phyloP scores from a whole-genome alignment of 495 filamentous ascomycete species.

The Halenospora varia region DNA sequence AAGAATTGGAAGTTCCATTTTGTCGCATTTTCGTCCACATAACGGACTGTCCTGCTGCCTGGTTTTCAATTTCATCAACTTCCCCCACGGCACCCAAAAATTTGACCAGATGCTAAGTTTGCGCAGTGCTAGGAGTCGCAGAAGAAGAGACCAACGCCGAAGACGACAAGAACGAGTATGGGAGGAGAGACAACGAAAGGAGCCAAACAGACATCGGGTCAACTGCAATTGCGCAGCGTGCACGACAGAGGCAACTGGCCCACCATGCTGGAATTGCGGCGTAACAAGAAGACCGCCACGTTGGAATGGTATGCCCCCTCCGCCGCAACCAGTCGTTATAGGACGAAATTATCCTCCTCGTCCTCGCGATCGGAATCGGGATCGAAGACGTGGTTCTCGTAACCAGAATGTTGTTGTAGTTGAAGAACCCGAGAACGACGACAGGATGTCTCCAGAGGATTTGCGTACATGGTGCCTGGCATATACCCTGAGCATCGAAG shows the following conservation, averaged over 20 bases:
- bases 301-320: neutral
- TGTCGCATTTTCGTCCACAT: too few species aligned
- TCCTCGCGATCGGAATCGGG: conserved; percentile 15
- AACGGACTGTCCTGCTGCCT: too few species aligned
- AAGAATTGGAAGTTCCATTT: too few species aligned
- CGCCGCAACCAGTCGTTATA: conserved; percentile 7
- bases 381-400: conserved; percentile 11
- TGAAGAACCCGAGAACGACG: conserved; percentile 12
- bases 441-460: conserved; percentile 37
- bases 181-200: conserved; percentile 35
- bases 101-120: too few species aligned
- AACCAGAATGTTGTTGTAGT: conserved; percentile 16
- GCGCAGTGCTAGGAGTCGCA: conserved; percentile 29
- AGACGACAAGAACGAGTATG: conserved; percentile 33
- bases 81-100: too few species aligned
- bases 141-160: conserved; percentile 31
- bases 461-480: conserved; percentile 41
- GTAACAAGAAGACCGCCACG: conserved; percentile 34
- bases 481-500: conserved; percentile 39
- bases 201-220: conserved; percentile 37
- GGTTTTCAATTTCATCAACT: too few species aligned
- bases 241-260: conserved; percentile 26
- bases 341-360: conserved; percentile 14
- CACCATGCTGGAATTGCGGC: conserved; percentile 42
- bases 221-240: conserved; percentile 40